Base-by-base conservation (phyloP, 305 asterid species). In the Galium porrigens region DNA sequence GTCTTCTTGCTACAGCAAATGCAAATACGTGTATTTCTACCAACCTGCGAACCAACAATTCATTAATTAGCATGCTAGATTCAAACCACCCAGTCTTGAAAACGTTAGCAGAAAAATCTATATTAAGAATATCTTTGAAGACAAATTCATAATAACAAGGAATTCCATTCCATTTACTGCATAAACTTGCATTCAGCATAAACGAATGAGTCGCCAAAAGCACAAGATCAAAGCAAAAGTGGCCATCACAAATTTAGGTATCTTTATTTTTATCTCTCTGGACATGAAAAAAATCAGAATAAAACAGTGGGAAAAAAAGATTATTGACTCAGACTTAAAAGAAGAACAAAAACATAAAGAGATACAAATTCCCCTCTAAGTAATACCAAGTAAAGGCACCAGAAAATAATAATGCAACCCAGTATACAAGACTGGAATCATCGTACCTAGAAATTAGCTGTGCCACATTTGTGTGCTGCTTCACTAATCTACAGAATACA, bases 1-100 rank as follows among this genome's bases (percentile, higher is more conserved):
- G 84, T 68, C 97, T 97, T 86, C 99, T 87, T 69, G 97, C 99
- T 77, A 90, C 90, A 77, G 90, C 97, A 80, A 94, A 94, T 69
- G 94, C 90, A 80, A 90, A 94, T 77, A 87, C 86, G 83, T 94
- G 99, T 8, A 94, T 90, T 88, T 94, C 99, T 56, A 94, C 95
- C 80, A 94, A 85, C 88, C 99, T 94, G 94, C 77, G 9, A 77
- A 52, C 41, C 68, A 70, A 73, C 58, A 72, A 54, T 64, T 58
- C 56, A 72, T 74, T 65, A 44, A 70, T 73, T 63, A 66, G 49
- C 22, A 54, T 49, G 67, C 46, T 22, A 55, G 64, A 65, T 55
- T 63, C 11, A 18, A 37, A 22, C 32, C 48, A 32, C 42, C 33
- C 34, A 36, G 22, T 4, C 36, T 36, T 39, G 44, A 44, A 11